phyloP scores from a whole-genome alignment of 768 basidiomycete species.

The Mycena amicta region DNA sequence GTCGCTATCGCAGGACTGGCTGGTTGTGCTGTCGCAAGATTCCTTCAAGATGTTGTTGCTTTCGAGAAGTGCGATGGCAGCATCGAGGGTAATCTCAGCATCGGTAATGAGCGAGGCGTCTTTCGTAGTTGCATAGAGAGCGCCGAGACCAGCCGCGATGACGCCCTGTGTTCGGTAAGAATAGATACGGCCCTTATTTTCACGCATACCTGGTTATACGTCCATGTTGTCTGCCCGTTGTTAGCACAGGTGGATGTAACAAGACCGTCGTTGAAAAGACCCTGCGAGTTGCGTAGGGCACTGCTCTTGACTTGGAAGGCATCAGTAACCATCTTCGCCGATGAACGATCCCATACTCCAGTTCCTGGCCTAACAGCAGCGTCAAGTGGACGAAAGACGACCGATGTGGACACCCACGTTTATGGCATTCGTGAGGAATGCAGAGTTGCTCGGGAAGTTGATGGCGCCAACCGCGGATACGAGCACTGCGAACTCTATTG shows the following conservation, averaged over 20 bases:
- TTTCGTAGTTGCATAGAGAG: constrained; percentile 43
- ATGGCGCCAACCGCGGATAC: constrained; percentile 52
- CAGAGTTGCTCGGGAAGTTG: constrained; percentile 34
- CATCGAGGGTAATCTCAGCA: constrained; percentile 56
- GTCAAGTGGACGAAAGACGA: not conserved
- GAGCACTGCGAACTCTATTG: constrained; percentile 27
- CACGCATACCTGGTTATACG: constrained; percentile 53
- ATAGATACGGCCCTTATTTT: not conserved
- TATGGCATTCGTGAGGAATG: constrained; percentile 51
- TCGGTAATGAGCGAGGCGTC: constrained; percentile 43
- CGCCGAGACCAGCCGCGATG: constrained; percentile 54
- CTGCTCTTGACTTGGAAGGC: constrained; percentile 37
- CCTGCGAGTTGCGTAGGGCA: constrained; percentile 48
- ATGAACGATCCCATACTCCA: constrained; percentile 33
- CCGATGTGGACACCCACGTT: constrained; percentile 32
- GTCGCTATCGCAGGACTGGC: constrained; percentile 47
- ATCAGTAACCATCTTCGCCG: constrained; percentile 1
- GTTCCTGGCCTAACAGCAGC: constrained; percentile 29
- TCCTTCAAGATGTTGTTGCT: constrained; percentile 47
- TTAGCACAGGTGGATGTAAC: constrained; percentile 39
- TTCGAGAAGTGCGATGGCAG: constrained; percentile 46
- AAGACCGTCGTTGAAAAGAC: constrained; percentile 50
- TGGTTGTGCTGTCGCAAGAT: constrained; percentile 50
- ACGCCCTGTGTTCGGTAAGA: constrained; percentile 41
- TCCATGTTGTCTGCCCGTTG: constrained; percentile 60